Evolutionary conservation across 2,329 filamentous ascomycete species (phyloP), one percentile per base, ranked within the genome.

Genomic region (Arthroderma uncinatum): DNA sequence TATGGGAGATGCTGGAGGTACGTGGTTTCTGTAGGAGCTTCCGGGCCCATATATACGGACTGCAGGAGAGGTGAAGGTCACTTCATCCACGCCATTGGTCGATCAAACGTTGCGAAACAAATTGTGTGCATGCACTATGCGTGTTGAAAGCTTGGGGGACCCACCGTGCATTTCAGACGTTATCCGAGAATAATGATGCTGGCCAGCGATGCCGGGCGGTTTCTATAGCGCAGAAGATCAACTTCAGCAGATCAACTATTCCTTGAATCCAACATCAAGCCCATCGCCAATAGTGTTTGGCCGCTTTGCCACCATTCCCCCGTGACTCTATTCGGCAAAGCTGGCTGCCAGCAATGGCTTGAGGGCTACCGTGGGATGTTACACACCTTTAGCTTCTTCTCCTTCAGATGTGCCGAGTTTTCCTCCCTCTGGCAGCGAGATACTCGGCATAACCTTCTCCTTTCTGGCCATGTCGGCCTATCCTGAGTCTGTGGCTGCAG

Each of bases 21-120:
- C 42, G 42, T 25, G 21, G 25, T 30, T 30, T 23, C 12, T 16
- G n/a, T 50, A 50, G 47, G 47, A 50, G 47, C 47, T 33, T 50
- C 47, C 47, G 47, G 47, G 25, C 47, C 47, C 28, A 50, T 50
- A 30, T 50, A 50, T n/a, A 50, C 47, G 25, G 47, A 21, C 47
- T 33, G 8, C 25, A 28, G 12, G 40, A 10, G n/a, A 14, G 21
- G 19, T 47, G 40, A 47, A 47, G 25, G 40, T 25, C 23, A 33
- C 28, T 16, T n/a, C 33, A 4, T 12, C 28, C 4, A 33, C 23
- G n/a, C 47, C 25, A 50, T 50, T 50, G 47, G 47, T 33, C 28
- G 19, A 33, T 50, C 25, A 8, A 33, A 28, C n/a, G 12, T 8
- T n/a, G 28, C n/a, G 25, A 50, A 50, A n/a, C 12, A 30, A 50